phyloP scores from a whole-genome alignment of 2,329 filamentous ascomycete genomes.

The Cladosporium sp. region DNA sequence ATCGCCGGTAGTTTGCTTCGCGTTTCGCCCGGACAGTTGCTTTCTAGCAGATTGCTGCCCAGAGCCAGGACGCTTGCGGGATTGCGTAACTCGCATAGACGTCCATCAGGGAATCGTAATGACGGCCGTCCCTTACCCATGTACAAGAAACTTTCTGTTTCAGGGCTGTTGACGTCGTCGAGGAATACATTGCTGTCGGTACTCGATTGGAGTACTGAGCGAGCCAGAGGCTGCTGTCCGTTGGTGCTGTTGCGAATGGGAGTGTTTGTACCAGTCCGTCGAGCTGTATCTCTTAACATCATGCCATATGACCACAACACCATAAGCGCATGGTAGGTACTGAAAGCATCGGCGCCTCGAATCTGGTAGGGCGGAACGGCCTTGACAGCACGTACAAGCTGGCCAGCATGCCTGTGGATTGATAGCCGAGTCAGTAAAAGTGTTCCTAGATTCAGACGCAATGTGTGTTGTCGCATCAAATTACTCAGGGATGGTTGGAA shows the following conservation, averaged over 20 bases:
- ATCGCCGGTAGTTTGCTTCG: slow-evolving; percentile 19
- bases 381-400: slow-evolving; percentile 15
- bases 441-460: not conserved
- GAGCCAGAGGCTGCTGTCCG: not conserved
- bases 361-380: slow-evolving; percentile 17
- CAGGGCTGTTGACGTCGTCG: slow-evolving; percentile 12
- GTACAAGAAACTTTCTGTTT: slow-evolving; percentile 14
- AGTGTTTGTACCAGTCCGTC: slow-evolving; percentile 13
- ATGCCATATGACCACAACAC: slow-evolving; percentile 20
- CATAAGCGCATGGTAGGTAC: slow-evolving; percentile 19
- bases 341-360: slow-evolving; percentile 17
- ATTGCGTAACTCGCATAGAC: slow-evolving; percentile 15
- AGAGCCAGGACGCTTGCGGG: slow-evolving; percentile 18
- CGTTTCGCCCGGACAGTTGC: slow-evolving; percentile 19
- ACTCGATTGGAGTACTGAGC: not conserved
- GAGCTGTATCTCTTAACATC: slow-evolving; percentile 14
- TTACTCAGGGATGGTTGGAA: too few species aligned
- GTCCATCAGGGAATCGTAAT: slow-evolving; percentile 4
- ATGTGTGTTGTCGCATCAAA: too few species aligned
- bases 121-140: slow-evolving; percentile 17
- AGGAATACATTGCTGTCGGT: slow-evolving; percentile 8
- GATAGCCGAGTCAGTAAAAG: not conserved
- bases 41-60: slow-evolving; percentile 17
- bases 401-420: slow-evolving; percentile 13
- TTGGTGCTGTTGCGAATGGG: not conserved